These are phyloP conservation scores for Suillus weaverae DNA, from an alignment of 768 basidiomycete genomes.

Conservation along the genomic window DNA sequence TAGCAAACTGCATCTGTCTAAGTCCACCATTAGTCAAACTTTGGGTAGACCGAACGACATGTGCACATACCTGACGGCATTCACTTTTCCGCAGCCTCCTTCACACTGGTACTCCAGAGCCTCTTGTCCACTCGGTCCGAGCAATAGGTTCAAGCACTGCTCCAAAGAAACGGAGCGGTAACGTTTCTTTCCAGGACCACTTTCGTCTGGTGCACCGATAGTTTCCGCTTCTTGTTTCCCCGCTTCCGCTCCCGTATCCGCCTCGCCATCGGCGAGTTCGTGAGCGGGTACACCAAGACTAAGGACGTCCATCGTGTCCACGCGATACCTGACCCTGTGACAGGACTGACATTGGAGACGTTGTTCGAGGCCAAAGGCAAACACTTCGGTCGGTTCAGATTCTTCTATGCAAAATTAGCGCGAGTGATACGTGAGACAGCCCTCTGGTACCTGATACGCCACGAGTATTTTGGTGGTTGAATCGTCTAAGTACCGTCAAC, in stretches of 20 bases:
- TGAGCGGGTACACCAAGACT: constrained; percentile 76
- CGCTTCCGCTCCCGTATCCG: constrained; percentile 15
- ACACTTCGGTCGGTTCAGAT: constrained; percentile 70
- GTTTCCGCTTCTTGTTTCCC: not conserved
- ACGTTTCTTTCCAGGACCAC: constrained; percentile 43
- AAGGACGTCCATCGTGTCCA: constrained; percentile 74
- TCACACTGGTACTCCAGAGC: constrained; percentile 82
- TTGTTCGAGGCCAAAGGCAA: constrained; percentile 85
- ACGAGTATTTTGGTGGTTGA: constrained; percentile 49
- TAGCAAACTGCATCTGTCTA: constrained; percentile 76
- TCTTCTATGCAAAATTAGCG: constrained; percentile 6
- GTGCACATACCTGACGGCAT: constrained; percentile 41
- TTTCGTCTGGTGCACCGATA: constrained; percentile 1
- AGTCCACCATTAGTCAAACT: not conserved
- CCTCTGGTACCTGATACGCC: constrained; percentile 33
- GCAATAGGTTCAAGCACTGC: constrained; percentile 58
- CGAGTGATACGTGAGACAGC: constrained; percentile 24
- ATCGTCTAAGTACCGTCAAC: constrained; percentile 67
- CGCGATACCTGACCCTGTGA: constrained; percentile 76
- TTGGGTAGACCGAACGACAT: not conserved
- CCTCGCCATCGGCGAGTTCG: constrained; percentile 25
- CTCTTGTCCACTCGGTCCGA: constrained; percentile 50
- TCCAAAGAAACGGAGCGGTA: constrained; percentile 65
- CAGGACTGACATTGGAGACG: constrained; percentile 81
- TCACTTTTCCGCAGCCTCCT: constrained; percentile 63